Conservation (phyloP, 441 rosid species). For the Raphanus hybrid region DNA sequence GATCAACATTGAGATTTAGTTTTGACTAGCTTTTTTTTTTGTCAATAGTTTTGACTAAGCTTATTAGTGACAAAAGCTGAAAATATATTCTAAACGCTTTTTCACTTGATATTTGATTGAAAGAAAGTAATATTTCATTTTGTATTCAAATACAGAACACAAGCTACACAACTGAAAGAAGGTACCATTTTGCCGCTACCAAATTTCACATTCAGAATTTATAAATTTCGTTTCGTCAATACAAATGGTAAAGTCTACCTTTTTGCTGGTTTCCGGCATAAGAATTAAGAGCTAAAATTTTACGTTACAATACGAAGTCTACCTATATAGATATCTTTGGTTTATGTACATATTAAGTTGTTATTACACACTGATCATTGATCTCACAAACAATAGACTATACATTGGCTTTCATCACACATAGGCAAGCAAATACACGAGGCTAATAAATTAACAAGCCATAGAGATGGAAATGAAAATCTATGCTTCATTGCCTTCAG, state of each 20-base stretch:
- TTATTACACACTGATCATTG: conserved; percentile 16
- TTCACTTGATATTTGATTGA: not conserved
- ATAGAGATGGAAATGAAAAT: not conserved
- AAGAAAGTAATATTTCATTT: not conserved
- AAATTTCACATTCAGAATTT: conserved; percentile 1
- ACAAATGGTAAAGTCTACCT: too few relatives aligned
- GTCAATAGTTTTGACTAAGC: not conserved
- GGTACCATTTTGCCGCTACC: not conserved
- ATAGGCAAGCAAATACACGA: conserved; percentile 19
- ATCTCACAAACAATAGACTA: conserved; percentile 31
- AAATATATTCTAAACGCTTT: not conserved
- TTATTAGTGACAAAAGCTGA: conserved; percentile 1
- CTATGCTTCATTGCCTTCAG: conserved; percentile 46
- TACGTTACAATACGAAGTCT: conserved; percentile 29
- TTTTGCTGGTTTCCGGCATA: too few relatives aligned
- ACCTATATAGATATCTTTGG: conserved; percentile 12
- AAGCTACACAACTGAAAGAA: not conserved
- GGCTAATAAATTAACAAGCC: conserved; percentile 6
- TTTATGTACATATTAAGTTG: conserved; percentile 38
- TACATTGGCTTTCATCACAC: conserved; percentile 30
- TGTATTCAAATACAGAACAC: not conserved
- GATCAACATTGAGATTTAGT: not conserved
- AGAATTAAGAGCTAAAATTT: too few relatives aligned
- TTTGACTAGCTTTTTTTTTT: not conserved
- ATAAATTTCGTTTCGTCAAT: not conserved